These are phyloP conservation scores for Melampsora americana DNA, from an alignment of 1,284 basidiomycete genomes.

Conservation along the genomic window DNA sequence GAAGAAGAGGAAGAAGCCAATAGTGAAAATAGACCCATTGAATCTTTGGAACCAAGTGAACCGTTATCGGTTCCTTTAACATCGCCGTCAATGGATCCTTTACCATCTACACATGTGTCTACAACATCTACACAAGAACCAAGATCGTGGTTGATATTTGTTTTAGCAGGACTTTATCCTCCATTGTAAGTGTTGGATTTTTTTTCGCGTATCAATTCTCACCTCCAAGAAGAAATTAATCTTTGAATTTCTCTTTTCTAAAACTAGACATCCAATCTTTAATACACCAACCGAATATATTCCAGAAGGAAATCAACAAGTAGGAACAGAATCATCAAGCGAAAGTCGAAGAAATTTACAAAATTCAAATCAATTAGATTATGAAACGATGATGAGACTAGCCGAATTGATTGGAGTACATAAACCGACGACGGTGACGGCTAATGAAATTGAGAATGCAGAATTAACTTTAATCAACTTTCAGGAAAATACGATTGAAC, in stretches of 20 bases:
- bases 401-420: slow-evolving; percentile 9
- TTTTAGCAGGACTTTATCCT: slow-evolving; percentile 17
- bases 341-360: neutral
- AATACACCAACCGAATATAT: slow-evolving; percentile 17
- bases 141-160: slow-evolving; percentile 20
- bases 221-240: no score
- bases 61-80: neutral
- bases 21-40: neutral
- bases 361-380: neutral
- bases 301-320: neutral
- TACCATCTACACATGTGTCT: neutral
- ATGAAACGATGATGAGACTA: slow-evolving; percentile 17
- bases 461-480: neutral
- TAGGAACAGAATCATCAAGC: neutral
- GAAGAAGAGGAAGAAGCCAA: neutral
- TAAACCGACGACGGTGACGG: neutral
- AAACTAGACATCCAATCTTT: slow-evolving; percentile 17
- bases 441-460: neutral
- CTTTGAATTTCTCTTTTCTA: neutral
- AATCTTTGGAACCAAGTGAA: neutral
- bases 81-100: neutral
- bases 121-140: neutral
- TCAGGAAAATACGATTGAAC: neutral
- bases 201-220: no score
- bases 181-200: slow-evolving; percentile 23